Evolutionary conservation across 179 eudicot genomes (phyloP), one percentile per base, ranked within the genome.

Genomic region (Pouteria campechiana): DNA sequence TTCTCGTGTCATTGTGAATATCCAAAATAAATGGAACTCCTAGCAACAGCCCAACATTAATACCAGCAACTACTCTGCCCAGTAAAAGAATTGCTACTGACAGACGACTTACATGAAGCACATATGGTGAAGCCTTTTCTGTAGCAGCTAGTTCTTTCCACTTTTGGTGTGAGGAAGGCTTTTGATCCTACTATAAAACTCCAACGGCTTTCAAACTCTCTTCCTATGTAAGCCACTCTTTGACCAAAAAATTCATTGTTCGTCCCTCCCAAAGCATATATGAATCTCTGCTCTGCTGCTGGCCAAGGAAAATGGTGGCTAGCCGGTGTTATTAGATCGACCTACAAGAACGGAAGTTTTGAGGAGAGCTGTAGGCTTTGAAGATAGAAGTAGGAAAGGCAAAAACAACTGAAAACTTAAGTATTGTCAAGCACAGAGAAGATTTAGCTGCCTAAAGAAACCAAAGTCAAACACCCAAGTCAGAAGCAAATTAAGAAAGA

Each of bases 41-140:
- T 20, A 7, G 35, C 32, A 40, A 21, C 32, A 37, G 7, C 37
- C 22, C 24, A 25, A 32, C 9, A 21, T 4, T 9, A 2, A 33
- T 2, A 16, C 9, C 4, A 12, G 19, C 17, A 46, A 20, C 32
- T 15, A 32, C 11, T n/a, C 3, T 21, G 25, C 10, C 37, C 12
- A 14, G 56, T 30, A 42, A 16, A 28, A 29, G 41, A 24, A 20
- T 40, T 19, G n/a, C n/a, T n/a, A n/a, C n/a, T n/a, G n/a, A 15
- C 41, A 54, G 53, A 60, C 22, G 25, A 28, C 69, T 73, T 78
- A 86, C 95, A 86, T 50, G 84, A 70, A 51, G 64, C 66, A 46
- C 52, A 32, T 43, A 81, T 57, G 46, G 53, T 65, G 17, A 41
- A 50, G 44, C 46, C 58, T 49, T 54, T 81, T 33, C 50, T 67